phyloP scores from a whole-genome alignment of 768 basidiomycete genomes.

The Collybia sordida region DNA sequence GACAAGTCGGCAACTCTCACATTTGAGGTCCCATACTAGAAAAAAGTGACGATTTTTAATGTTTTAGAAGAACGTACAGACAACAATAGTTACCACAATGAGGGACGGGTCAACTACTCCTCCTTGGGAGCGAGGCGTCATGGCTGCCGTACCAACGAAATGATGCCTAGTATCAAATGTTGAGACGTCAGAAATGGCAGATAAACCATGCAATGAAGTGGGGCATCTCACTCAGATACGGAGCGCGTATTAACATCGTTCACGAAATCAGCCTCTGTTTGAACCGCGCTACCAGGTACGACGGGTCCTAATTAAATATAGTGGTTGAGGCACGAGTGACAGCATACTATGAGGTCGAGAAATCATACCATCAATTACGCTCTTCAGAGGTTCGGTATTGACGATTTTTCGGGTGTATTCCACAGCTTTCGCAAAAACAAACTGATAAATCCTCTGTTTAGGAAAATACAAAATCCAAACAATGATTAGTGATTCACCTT shows the following conservation, averaged over 20 bases:
- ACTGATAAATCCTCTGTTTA: not conserved
- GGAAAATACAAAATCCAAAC: not conserved
- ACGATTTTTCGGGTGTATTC: constrained; percentile 11
- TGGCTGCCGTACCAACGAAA: constrained; percentile 14
- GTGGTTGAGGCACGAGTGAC: no score
- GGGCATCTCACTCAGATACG: constrained; percentile 8
- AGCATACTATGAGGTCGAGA: not conserved
- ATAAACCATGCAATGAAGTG: not conserved
- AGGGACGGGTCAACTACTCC: constrained; percentile 12
- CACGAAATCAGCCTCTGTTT: constrained; percentile 12
- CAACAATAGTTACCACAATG: constrained; percentile 1
- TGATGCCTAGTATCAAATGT: constrained; percentile 9
- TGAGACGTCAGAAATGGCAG: no score
- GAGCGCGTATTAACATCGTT: constrained; percentile 8
- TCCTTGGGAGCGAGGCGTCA: constrained; percentile 13
- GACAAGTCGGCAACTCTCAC: constrained; percentile 12
- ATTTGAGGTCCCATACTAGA: constrained; percentile 13
- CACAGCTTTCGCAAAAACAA: constrained; percentile 13
- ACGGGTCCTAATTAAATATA: constrained; percentile 6
- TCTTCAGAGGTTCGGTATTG: constrained; percentile 10
- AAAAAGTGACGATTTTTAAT: not conserved
- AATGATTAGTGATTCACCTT: constrained; percentile 1
- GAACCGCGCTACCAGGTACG: constrained; percentile 3
- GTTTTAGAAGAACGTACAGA: not conserved
- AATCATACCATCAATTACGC: constrained; percentile 7